phyloP scores from a whole-genome alignment of 768 basidiomycete genomes.

The Leccinum aurantiacum region DNA sequence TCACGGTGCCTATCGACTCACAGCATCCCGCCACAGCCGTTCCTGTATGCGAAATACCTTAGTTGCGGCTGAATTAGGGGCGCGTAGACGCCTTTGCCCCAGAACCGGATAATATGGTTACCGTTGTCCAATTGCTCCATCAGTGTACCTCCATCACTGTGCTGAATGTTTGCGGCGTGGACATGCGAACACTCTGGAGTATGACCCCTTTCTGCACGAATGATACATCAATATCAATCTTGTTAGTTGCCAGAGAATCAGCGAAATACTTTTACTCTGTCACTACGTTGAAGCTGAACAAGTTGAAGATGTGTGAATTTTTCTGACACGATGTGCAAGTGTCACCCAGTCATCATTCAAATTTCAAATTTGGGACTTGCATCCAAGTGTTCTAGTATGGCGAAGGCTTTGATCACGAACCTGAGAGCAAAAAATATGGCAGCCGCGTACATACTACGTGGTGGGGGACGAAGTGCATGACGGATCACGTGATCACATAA shows the following conservation, averaged over 20 bases:
- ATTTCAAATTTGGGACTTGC: too few relatives aligned
- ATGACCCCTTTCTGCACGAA: not conserved
- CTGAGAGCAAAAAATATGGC: too few relatives aligned
- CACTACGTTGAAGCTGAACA: not conserved
- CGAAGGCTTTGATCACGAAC: too few relatives aligned
- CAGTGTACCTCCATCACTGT: not conserved
- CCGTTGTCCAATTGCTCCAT: not conserved
- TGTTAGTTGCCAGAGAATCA: not conserved
- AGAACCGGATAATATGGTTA: not conserved
- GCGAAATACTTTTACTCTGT: not conserved
- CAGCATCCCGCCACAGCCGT: not conserved
- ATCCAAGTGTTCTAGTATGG: too few relatives aligned
- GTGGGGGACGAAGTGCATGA: too few relatives aligned
- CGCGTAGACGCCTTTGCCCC: not conserved
- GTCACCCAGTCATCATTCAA: too few relatives aligned
- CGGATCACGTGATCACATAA: not conserved
- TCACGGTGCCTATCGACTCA: not conserved
- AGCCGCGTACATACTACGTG: too few relatives aligned
- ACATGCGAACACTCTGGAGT: not conserved
- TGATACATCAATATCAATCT: not conserved
- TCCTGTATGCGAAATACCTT: not conserved
- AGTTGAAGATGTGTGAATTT: too few relatives aligned
- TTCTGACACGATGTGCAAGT: too few relatives aligned
- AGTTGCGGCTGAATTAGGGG: not conserved
- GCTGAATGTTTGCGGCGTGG: not conserved